Percentiles rank a stretch among this genome's conserved stretches.
phyloP scores from a whole-genome alignment of 257 asterid genomes.

The Datura wrightii region DNA sequence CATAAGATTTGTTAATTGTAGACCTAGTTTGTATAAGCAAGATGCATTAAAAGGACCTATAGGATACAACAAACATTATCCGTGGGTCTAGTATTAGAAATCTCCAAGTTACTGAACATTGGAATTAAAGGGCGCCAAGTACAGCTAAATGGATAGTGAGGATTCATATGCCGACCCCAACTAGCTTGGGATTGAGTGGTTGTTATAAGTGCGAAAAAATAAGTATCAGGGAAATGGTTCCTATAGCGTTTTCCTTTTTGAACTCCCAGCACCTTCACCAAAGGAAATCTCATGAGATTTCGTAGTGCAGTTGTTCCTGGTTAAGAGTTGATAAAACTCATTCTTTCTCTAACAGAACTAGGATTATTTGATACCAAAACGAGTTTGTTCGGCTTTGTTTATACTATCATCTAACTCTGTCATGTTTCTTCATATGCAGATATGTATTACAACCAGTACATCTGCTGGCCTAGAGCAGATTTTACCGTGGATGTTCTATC shows the following conservation, averaged over 20 bases:
- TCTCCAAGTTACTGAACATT: not conserved
- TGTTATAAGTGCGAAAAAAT: too few relatives aligned
- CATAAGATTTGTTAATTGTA: not conserved
- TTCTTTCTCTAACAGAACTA: not conserved
- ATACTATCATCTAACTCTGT: not conserved
- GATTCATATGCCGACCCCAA: not conserved
- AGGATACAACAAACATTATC: not conserved
- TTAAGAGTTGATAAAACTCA: not conserved
- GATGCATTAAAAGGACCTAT: not conserved
- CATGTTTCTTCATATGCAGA: slow-evolving; percentile 45
- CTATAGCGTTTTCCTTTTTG: not conserved
- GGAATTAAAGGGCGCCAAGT: not conserved
- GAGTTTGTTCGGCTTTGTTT: not conserved
- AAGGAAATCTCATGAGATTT: not conserved
- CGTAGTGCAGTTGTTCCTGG: not conserved
- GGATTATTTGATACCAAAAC: slow-evolving; percentile 20
- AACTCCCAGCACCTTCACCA: not conserved
- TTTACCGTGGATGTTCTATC: slow-evolving; percentile 80
- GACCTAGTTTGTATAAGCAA: not conserved
- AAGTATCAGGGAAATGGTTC: not conserved
- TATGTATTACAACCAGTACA: slow-evolving; percentile 66
- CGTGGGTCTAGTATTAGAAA: not conserved
- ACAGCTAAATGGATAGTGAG: not conserved
- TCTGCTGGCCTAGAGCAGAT: slow-evolving; percentile 70
- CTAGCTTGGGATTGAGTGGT: not conserved